These are phyloP conservation scores for Penicillium sp. DNA, from an alignment of 2,329 filamentous ascomycete species.

Conservation along the genomic window DNA sequence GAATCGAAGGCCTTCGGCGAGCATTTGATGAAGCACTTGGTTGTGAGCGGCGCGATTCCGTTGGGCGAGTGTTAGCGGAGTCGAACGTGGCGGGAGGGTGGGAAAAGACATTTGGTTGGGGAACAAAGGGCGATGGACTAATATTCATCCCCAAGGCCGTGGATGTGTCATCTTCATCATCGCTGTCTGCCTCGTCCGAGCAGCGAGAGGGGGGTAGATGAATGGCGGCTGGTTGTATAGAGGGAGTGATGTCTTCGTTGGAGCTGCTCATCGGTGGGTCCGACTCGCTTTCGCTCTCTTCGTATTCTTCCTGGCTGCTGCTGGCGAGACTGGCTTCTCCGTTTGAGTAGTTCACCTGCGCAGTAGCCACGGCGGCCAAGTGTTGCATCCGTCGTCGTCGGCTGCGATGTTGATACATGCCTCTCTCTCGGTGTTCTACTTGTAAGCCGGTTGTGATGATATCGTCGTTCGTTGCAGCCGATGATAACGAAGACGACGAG, in stretches of 20 bases:
- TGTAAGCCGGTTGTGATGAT: constrained; percentile 84
- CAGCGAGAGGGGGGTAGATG: constrained; percentile 15
- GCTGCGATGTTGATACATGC: constrained; percentile 54
- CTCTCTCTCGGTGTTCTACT: constrained; percentile 55
- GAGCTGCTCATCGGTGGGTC: constrained; percentile 64
- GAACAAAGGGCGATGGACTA: constrained; percentile 59
- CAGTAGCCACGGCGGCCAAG: constrained; percentile 34
- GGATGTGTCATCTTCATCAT: constrained; percentile 68
- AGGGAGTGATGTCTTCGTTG: constrained; percentile 50
- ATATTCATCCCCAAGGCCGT: constrained; percentile 69
- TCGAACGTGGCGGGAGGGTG: constrained; percentile 62
- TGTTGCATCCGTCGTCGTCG: constrained; percentile 40
- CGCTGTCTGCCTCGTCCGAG: constrained; percentile 34
- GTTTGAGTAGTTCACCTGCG: constrained; percentile 36
- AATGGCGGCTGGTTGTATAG: constrained; percentile 18
- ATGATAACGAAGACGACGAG: constrained; percentile 88
- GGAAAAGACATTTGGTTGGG: constrained; percentile 87
- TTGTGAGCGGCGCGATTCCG: constrained; percentile 48
- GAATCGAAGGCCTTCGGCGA: constrained; percentile 29
- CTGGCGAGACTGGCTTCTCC: constrained; percentile 44
- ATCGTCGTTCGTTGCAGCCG: constrained; percentile 64
- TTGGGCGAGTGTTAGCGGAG: constrained; percentile 27
- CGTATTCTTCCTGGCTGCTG: constrained; percentile 91
- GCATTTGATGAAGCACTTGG: constrained; percentile 40
- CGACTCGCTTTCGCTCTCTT: constrained; percentile 86